Evolutionary conservation across 371 early-diverging fungal genomes (phyloP).

Genomic region (Rhizopus delemar): DNA sequence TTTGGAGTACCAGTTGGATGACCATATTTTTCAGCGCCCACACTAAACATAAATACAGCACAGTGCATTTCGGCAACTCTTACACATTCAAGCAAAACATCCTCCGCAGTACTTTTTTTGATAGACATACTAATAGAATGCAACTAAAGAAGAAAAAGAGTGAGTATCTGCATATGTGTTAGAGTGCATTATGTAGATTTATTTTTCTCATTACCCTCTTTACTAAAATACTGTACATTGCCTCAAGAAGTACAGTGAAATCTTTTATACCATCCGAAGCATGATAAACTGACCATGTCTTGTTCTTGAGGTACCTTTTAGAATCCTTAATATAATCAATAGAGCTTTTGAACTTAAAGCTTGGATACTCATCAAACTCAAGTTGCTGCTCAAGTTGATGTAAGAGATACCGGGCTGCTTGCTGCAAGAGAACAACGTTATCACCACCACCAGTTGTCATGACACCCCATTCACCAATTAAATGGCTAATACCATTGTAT

Average conservation of each 20-base stretch:
- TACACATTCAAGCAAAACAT: slow-evolving; percentile 37
- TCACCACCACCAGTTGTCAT: slow-evolving; percentile 77
- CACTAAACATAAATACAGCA: slow-evolving; percentile 36
- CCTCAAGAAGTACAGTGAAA: slow-evolving; percentile 31
- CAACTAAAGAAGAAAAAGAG: slow-evolving; percentile 19
- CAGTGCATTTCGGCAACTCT: slow-evolving; percentile 42
- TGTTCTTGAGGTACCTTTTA: slow-evolving; percentile 29
- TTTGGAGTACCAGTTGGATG: slow-evolving; percentile 27
- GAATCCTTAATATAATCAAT: slow-evolving; percentile 33
- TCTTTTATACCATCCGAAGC: slow-evolving; percentile 28
- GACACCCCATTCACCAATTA: slow-evolving; percentile 68
- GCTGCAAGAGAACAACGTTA: slow-evolving; percentile 68
- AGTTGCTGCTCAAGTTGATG: slow-evolving; percentile 29
- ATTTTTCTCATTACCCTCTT: slow-evolving; percentile 34
- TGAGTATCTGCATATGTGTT: neutral
- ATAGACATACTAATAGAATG: slow-evolving; percentile 29
- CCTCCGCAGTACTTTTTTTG: slow-evolving; percentile 26
- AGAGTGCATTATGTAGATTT: neutral
- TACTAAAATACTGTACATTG: slow-evolving; percentile 33
- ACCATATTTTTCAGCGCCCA: slow-evolving; percentile 35
- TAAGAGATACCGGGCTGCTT: slow-evolving; percentile 45
- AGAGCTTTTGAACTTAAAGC: slow-evolving; percentile 42
- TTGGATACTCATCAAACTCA: slow-evolving; percentile 28
- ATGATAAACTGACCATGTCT: slow-evolving; percentile 28
- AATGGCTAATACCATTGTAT: slow-evolving; percentile 66